Conservation (phyloP, 1,284 basidiomycete genomes). For the Pulchroboletus neoregius region DNA sequence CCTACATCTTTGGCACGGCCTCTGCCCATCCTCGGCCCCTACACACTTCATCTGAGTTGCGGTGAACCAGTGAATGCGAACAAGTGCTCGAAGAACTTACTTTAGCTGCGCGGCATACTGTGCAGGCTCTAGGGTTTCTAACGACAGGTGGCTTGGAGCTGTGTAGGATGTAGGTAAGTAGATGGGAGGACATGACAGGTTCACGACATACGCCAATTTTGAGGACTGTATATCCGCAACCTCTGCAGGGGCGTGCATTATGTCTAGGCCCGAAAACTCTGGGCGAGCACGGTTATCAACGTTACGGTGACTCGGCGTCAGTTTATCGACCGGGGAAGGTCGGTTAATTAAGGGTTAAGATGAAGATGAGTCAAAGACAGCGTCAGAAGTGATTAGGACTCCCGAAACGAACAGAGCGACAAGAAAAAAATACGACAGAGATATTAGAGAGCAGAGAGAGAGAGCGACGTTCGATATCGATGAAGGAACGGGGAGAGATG, state of each 20-base stretch:
- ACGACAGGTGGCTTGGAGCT: conserved; percentile 55
- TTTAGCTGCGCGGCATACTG: conserved; percentile 78
- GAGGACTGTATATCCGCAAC: conserved; percentile 31
- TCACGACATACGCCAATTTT: conserved; percentile 27
- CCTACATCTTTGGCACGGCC: conserved; percentile 74
- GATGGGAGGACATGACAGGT: conserved; percentile 7
- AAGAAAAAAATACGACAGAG: conserved; percentile 4
- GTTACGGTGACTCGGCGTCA: conserved; percentile 40
- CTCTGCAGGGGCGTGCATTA: conserved; percentile 31
- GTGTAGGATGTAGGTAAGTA: conserved; percentile 8
- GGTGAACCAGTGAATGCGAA: conserved; percentile 18
- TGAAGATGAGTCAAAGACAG: conserved; percentile 24
- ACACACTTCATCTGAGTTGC: conserved; percentile 77
- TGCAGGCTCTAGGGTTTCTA: conserved; percentile 73
- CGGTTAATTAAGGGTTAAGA: conserved; percentile 39
- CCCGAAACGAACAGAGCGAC: conserved; percentile 1
- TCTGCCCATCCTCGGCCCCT: conserved; percentile 74
- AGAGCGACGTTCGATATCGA: conserved; percentile 28
- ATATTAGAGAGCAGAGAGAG: conserved; percentile 8
- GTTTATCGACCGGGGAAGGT: conserved; percentile 40
- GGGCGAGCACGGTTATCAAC: conserved; percentile 35
- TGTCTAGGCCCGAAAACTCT: conserved; percentile 18
- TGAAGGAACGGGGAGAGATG: conserved; percentile 33
- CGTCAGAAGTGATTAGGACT: conserved; percentile 5
- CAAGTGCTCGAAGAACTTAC: conserved; percentile 36